Evolutionary conservation across 345 rosid genomes (phyloP).

Genomic region (Aquilaria sinensis): DNA sequence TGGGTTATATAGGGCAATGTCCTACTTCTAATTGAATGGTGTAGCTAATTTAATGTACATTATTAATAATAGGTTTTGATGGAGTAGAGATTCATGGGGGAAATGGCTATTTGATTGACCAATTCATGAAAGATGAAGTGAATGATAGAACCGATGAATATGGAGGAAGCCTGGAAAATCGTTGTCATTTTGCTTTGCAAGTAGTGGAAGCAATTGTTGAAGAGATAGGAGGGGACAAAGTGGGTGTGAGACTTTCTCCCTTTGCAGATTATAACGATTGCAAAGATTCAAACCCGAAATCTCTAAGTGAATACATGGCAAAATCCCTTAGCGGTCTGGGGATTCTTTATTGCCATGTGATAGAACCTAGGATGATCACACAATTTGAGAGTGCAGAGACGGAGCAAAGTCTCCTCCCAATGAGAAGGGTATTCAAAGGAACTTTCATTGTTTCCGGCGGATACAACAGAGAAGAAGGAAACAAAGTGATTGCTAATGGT

Average conservation of each 20-base stretch:
- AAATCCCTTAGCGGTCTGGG: constrained; percentile 2
- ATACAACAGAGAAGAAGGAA: constrained; percentile 26
- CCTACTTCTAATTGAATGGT: not conserved
- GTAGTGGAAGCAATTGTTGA: constrained; percentile 8
- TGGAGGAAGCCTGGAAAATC: constrained; percentile 12
- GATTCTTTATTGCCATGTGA: constrained; percentile 36
- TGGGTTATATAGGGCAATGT: not conserved
- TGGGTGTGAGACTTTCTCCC: constrained; percentile 15
- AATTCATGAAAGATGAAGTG: constrained; percentile 43
- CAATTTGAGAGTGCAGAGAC: constrained; percentile 16
- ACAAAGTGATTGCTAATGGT: constrained; percentile 21
- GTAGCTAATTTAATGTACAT: not conserved
- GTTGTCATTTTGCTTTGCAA: constrained; percentile 10
- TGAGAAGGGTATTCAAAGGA: constrained; percentile 34
- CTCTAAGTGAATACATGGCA: constrained; percentile 12
- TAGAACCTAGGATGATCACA: constrained; percentile 36
- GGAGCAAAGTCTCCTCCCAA: constrained; percentile 17
- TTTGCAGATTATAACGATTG: constrained; percentile 6
- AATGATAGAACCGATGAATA: constrained; percentile 8
- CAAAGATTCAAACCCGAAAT: constrained; percentile 6
- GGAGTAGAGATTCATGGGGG: constrained; percentile 29
- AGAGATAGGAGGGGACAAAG: constrained; percentile 18
- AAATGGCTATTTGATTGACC: constrained; percentile 33
- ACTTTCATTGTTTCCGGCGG: constrained; percentile 37
- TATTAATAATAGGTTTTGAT: constrained; percentile 8